Evolutionary conservation across 129 eudicot species (phyloP).

Genomic region (Saussurea involucrata): DNA sequence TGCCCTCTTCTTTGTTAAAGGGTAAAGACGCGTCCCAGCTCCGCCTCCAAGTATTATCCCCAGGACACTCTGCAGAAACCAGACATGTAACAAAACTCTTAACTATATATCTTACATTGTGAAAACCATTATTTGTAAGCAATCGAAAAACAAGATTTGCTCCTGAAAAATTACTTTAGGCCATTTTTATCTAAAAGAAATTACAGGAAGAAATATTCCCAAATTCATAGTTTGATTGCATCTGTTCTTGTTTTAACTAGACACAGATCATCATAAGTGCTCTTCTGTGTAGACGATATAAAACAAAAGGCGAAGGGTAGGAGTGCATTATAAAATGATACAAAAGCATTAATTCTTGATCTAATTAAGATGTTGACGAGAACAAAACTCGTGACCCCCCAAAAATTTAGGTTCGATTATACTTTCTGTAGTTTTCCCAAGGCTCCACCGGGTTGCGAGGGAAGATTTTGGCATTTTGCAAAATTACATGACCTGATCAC

Average conservation of each 20-base stretch:
- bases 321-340: not conserved
- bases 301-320: not conserved
- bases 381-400: not conserved
- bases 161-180: not conserved
- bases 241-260: not conserved
- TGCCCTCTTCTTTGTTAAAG: constrained; percentile 96
- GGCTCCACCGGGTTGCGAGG: not conserved
- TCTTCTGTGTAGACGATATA: not conserved
- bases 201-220: not conserved
- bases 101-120: constrained; percentile 4
- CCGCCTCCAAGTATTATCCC: constrained; percentile 99
- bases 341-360: not conserved
- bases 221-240: not conserved
- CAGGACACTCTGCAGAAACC: constrained; percentile 82
- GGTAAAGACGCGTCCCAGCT: constrained; percentile 99
- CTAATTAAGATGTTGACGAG: not conserved
- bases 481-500: not conserved
- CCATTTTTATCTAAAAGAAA: not conserved
- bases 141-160: not conserved
- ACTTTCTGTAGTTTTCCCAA: not conserved
- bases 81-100: constrained; percentile 2
- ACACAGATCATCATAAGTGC: not conserved
- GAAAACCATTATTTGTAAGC: not conserved
- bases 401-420: not conserved
- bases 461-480: not conserved